These are phyloP conservation scores for Nannizzia gypsea DNA, from an alignment of 2,329 filamentous ascomycete species.

Conservation along the genomic window DNA sequence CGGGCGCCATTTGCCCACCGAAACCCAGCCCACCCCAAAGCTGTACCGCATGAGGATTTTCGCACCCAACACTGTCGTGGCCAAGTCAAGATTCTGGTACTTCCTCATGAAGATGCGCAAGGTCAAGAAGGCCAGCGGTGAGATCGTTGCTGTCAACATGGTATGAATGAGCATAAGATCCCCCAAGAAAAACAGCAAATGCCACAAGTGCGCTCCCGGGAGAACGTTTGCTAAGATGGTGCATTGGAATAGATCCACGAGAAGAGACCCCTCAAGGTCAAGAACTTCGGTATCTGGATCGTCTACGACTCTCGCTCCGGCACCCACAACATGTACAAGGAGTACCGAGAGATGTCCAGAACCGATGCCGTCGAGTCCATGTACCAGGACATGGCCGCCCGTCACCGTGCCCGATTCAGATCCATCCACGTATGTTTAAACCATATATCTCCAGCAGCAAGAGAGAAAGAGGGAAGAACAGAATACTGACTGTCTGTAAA, in stretches of 20 bases:
- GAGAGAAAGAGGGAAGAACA: not conserved
- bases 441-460: not conserved
- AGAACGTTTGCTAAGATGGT: slow-evolving; percentile 11
- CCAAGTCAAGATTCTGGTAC: slow-evolving; percentile 99
- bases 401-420: slow-evolving; percentile 95
- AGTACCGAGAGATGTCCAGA: slow-evolving; percentile 98
- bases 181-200: slow-evolving; percentile 4
- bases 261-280: slow-evolving; percentile 99
- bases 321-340: slow-evolving; percentile 99
- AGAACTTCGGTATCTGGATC: slow-evolving; percentile 99
- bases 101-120: slow-evolving; percentile 98
- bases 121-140: slow-evolving; percentile 99
- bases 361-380: slow-evolving; percentile 90
- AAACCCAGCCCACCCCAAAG: slow-evolving; percentile 92
- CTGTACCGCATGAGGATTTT: slow-evolving; percentile 99
- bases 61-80: slow-evolving; percentile 91
- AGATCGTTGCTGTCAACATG: slow-evolving; percentile 95
- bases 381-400: slow-evolving; percentile 99
- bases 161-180: slow-evolving; percentile 44
- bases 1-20: slow-evolving; percentile 95
- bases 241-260: slow-evolving; percentile 62
- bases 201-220: no score
- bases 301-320: slow-evolving; percentile 99
- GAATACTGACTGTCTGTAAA: slow-evolving; percentile 10
- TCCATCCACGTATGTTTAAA: slow-evolving; percentile 82